Evolutionary conservation across 441 rosid species (phyloP).

Genomic region (Corymbia citriodora): DNA sequence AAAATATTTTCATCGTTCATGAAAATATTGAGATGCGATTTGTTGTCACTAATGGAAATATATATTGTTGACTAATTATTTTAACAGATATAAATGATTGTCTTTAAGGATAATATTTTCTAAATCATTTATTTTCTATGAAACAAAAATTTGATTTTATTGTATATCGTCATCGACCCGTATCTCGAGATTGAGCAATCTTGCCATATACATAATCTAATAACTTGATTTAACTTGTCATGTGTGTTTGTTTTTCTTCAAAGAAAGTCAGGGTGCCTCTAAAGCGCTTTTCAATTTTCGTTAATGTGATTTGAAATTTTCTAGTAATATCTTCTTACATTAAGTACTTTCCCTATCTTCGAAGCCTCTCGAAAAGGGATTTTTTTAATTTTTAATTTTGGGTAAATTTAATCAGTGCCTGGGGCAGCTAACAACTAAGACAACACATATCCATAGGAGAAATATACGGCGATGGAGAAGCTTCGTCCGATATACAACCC

Average conservation of each 20-base stretch:
- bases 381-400: accelerated
- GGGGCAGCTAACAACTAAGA: background rate
- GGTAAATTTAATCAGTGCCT: background rate
- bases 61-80: background rate
- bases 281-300: background rate
- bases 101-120: background rate
- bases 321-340: background rate
- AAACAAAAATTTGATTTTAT: background rate
- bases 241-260: background rate
- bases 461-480: background rate
- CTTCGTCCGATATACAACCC: background rate
- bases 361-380: background rate
- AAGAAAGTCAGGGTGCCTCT: background rate
- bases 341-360: background rate
- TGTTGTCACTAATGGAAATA: background rate
- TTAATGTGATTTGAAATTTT: background rate
- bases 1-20: accelerated
- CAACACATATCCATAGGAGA: background rate
- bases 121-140: accelerated
- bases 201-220: background rate
- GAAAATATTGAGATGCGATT: background rate
- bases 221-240: background rate
- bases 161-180: accelerated
- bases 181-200: background rate
- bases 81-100: accelerated